phyloP scores from a whole-genome alignment of 2,329 filamentous ascomycete species.

The Calonectria montana region DNA sequence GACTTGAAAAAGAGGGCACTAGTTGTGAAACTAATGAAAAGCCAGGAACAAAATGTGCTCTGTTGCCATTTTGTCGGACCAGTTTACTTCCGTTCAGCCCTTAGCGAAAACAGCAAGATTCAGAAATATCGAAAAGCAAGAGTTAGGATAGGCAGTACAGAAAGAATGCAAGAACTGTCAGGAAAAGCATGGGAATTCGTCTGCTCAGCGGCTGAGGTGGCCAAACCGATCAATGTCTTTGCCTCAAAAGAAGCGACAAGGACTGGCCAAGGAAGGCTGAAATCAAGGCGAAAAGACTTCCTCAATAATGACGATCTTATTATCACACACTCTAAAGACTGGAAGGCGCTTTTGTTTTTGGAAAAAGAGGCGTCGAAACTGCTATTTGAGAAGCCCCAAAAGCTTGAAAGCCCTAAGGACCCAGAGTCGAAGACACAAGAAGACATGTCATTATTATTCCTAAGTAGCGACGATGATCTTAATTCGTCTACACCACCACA shows the following conservation, averaged over 20 bases:
- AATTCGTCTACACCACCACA: background rate
- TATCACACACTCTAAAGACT: background rate
- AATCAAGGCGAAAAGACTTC: background rate
- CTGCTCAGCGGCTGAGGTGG: background rate
- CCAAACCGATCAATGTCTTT: background rate
- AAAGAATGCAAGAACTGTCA: background rate
- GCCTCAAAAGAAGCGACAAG: background rate
- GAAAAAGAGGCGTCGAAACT: background rate
- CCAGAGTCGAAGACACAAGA: background rate
- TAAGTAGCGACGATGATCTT: background rate
- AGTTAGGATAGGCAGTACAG: background rate
- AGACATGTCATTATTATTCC: background rate
- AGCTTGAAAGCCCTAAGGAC: background rate
- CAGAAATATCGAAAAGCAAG: background rate
- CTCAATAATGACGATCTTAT: background rate
- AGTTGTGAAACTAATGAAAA: background rate
- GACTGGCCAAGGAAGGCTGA: background rate
- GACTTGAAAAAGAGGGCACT: background rate
- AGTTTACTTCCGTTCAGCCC: background rate
- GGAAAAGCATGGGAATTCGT: background rate
- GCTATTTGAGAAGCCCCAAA: background rate
- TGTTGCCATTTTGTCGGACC: background rate
- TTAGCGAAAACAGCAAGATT: background rate
- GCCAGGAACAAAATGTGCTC: background rate
- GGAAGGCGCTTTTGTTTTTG: background rate